Conservation (phyloP, 371 early-diverging fungal species). For the Mucor plumbeus region DNA sequence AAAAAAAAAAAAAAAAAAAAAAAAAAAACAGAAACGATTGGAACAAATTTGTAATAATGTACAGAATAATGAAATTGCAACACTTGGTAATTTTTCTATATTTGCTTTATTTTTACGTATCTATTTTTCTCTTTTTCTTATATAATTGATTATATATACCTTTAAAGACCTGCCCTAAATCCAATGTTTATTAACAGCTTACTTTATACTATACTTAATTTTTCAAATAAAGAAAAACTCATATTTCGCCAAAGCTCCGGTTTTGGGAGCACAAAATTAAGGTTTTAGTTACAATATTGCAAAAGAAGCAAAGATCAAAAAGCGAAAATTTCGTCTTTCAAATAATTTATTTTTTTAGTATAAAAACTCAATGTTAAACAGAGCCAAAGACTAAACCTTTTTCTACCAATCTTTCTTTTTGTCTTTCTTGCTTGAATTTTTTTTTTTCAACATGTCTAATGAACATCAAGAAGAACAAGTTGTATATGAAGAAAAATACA, state of each 20-base stretch:
- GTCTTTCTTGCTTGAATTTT: background rate
- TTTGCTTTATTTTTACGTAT: background rate
- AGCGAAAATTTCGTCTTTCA: background rate
- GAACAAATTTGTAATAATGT: background rate
- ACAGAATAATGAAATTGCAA: background rate
- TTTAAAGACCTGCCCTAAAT: too few relatives aligned
- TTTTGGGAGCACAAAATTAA: background rate
- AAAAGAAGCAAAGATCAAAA: background rate
- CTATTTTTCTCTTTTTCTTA: background rate
- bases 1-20: background rate
- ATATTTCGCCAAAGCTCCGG: background rate
- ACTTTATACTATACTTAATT: too few relatives aligned
- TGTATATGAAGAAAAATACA: background rate
- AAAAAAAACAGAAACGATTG: background rate
- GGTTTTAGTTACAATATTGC: background rate
- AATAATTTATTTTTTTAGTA: slow-evolving; percentile 10
- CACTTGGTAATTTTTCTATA: background rate
- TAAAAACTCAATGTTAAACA: slow-evolving; percentile 18
- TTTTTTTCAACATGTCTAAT: background rate
- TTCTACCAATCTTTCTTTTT: slow-evolving; percentile 10
- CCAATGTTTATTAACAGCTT: too few relatives aligned
- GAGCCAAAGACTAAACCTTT: slow-evolving; percentile 29
- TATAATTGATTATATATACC: background rate
- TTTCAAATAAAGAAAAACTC: background rate
- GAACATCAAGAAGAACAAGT: background rate